Conservation (phyloP, 441 rosid genomes). For the Eruca vesicaria region DNA sequence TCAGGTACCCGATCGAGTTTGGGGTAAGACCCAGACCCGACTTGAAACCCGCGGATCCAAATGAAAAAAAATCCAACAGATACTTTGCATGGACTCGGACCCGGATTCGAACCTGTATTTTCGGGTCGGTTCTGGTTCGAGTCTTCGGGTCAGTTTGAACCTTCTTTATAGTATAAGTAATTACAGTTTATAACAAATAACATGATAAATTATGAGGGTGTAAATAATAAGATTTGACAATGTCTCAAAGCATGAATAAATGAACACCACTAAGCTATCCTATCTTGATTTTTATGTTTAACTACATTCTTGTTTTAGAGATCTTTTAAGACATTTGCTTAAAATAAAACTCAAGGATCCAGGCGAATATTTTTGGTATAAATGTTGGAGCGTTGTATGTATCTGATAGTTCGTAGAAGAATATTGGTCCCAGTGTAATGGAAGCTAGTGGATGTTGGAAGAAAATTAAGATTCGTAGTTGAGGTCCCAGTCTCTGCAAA, state of each 20-base stretch:
- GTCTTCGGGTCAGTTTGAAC: too few species aligned
- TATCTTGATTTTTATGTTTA: not conserved
- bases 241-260: too few species aligned
- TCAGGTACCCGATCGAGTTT: too few species aligned
- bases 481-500: slow-evolving; percentile 14
- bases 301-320: not conserved
- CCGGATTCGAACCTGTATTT: too few species aligned
- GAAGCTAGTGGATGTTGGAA: slow-evolving; percentile 13
- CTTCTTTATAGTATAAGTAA: too few species aligned
- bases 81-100: too few species aligned
- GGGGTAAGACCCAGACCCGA: too few species aligned
- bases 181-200: not conserved
- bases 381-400: not conserved
- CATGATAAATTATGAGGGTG: not conserved
- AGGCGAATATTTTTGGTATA: not conserved
- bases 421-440: slow-evolving; percentile 28
- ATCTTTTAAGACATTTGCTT: not conserved
- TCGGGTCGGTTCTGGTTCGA: too few species aligned
- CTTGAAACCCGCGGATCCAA: too few species aligned
- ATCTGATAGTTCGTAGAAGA: slow-evolving; percentile 2
- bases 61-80: too few species aligned
- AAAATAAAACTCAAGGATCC: not conserved
- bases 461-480: slow-evolving; percentile 12
- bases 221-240: not conserved
- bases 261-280: too few species aligned